Evolutionary conservation across 2,329 filamentous ascomycete genomes (phyloP).

Genomic region (Fusarium multiceps): DNA sequence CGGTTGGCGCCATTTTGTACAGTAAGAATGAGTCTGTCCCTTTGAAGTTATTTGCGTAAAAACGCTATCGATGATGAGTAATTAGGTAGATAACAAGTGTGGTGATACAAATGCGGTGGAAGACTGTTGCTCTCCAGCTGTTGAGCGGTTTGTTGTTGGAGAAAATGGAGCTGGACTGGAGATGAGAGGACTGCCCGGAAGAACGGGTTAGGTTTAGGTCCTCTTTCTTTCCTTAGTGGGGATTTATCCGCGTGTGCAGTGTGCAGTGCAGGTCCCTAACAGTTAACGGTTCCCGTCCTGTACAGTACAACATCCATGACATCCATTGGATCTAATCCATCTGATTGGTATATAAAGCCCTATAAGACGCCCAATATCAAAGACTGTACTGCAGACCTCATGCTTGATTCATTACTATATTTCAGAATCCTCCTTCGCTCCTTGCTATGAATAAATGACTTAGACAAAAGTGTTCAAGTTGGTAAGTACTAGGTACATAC

Average conservation of each 20-base stretch:
- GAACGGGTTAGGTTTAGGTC: constrained; percentile 2
- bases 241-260: not conserved
- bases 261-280: not conserved
- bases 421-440: not conserved
- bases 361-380: not conserved
- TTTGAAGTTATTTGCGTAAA: not conserved
- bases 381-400: not conserved
- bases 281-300: not conserved
- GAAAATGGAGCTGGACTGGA: constrained; percentile 14
- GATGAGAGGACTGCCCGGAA: constrained; percentile 1
- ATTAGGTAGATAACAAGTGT: not conserved
- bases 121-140: not conserved
- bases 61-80: not conserved
- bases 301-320: not conserved
- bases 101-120: no score
- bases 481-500: no score
- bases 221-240: constrained; percentile 1
- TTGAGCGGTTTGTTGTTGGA: constrained; percentile 21
- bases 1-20: constrained; percentile 26
- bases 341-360: not conserved
- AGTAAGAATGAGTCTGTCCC: not conserved
- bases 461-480: not conserved
- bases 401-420: not conserved
- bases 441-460: not conserved
- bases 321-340: not conserved